These are phyloP conservation scores for Lathyrus tuberosus DNA, from an alignment of 306 rosid species.

Conservation along the genomic window DNA sequence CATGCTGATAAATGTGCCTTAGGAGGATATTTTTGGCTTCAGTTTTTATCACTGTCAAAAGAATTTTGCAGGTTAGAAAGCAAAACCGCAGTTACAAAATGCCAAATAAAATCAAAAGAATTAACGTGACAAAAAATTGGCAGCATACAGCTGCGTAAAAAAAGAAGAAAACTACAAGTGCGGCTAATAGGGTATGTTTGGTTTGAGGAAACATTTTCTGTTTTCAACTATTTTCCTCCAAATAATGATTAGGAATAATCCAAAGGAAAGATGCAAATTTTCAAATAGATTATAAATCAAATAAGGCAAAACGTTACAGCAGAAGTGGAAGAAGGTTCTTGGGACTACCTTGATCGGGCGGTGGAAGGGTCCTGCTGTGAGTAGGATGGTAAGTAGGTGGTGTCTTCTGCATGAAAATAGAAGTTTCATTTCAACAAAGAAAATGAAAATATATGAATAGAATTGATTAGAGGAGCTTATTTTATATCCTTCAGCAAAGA, in stretches of 20 bases:
- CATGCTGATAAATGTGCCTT: constrained; percentile 80
- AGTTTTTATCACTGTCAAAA: constrained; percentile 71
- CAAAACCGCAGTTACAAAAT: constrained; percentile 16
- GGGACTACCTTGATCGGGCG: constrained; percentile 85
- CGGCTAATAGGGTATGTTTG: neutral
- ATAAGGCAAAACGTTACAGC: constrained; percentile 3
- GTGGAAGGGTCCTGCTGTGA: constrained; percentile 75
- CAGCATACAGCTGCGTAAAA: constrained; percentile 11
- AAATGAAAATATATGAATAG: constrained; percentile 8
- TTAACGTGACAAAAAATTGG: constrained; percentile 20
- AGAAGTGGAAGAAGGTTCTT: constrained; percentile 23
- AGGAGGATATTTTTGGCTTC: constrained; percentile 78
- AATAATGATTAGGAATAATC: neutral
- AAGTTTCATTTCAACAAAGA: constrained; percentile 24
- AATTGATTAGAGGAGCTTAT: neutral
- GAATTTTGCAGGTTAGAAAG: constrained; percentile 38
- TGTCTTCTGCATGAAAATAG: constrained; percentile 57
- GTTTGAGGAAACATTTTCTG: neutral
- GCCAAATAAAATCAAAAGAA: neutral
- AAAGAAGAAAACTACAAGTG: constrained; percentile 9
- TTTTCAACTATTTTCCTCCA: neutral
- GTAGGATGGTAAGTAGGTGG: constrained; percentile 88
- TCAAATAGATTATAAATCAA: constrained; percentile 38
- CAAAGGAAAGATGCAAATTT: constrained; percentile 12
- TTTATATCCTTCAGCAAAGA: constrained; percentile 9